These are phyloP conservation scores for Athelia psychrophila DNA, from an alignment of 1,284 basidiomycete genomes.

Conservation along the genomic window DNA sequence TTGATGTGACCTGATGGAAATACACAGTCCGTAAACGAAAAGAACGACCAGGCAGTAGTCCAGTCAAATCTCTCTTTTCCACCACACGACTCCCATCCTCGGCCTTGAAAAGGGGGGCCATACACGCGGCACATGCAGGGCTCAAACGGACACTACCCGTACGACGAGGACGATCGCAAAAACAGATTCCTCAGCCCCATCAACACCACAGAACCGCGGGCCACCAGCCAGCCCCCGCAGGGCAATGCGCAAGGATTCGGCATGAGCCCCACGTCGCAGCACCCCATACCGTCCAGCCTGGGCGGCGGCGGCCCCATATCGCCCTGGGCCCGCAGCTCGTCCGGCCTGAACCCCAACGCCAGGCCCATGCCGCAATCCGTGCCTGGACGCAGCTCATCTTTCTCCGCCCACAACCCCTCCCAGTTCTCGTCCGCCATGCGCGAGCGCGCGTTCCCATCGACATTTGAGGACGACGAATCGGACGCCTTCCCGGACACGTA, in stretches of 20 bases:
- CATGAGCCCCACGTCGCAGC: conserved; percentile 44
- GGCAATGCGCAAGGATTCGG: conserved; percentile 41
- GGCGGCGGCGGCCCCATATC: conserved; percentile 29
- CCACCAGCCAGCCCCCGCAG: conserved; percentile 66
- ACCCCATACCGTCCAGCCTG: conserved; percentile 46
- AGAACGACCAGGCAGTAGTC: too few species aligned
- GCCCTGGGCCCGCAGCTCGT: conserved; percentile 42
- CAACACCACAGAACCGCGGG: conserved; percentile 47
- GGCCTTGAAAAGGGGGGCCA: neutral
- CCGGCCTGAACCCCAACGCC: conserved; percentile 23
- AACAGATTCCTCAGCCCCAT: conserved; percentile 50
- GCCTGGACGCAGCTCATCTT: conserved; percentile 63
- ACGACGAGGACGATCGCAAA: conserved; percentile 42
- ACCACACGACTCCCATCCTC: neutral
- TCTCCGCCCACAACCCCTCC: conserved; percentile 50
- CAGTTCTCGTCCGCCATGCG: conserved; percentile 62
- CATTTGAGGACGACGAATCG: conserved; percentile 73
- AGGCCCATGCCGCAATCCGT: conserved; percentile 33
- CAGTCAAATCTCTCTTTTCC: neutral
- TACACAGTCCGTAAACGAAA: neutral
- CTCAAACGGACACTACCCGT: conserved; percentile 20
- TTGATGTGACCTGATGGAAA: too few species aligned
- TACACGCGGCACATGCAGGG: conserved; percentile 19
- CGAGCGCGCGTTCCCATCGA: conserved; percentile 54
- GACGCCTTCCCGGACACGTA: conserved; percentile 53